Evolutionary conservation across 495 filamentous ascomycete species (phyloP).

Genomic region (Extremus antarcticus): DNA sequence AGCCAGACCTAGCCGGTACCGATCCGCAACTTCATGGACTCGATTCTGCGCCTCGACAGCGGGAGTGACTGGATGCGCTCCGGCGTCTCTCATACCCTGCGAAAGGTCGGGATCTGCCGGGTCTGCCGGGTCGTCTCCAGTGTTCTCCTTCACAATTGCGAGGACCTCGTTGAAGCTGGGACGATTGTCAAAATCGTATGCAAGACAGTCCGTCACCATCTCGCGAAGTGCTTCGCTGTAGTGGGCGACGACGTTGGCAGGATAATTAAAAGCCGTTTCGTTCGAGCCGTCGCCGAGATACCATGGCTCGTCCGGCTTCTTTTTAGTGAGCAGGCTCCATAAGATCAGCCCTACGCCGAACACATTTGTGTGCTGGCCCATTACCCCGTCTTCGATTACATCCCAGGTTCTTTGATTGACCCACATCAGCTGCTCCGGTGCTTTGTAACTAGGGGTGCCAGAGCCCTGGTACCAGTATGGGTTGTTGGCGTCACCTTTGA

Average conservation of each 20-base stretch:
- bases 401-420: not conserved
- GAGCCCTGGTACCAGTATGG: not conserved
- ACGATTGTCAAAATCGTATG: not conserved
- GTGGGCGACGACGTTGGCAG: not conserved
- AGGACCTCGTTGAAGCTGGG: not conserved
- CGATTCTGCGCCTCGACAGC: too few species aligned
- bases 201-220: not conserved
- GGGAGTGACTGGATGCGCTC: too few species aligned
- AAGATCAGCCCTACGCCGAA: not conserved
- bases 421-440: not conserved
- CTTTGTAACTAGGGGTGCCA: not conserved
- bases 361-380: not conserved
- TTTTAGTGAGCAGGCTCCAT: not conserved
- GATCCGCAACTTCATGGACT: too few species aligned
- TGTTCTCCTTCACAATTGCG: too few species aligned
- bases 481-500: not conserved
- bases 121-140: too few species aligned
- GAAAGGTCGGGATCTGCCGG: too few species aligned
- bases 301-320: not conserved
- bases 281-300: not conserved
- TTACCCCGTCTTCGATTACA: not conserved
- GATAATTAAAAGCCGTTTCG: not conserved
- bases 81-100: too few species aligned
- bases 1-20: not conserved
- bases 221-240: not conserved